These are phyloP conservation scores for Comarum palustre DNA, from an alignment of 306 rosid species.

Conservation along the genomic window DNA sequence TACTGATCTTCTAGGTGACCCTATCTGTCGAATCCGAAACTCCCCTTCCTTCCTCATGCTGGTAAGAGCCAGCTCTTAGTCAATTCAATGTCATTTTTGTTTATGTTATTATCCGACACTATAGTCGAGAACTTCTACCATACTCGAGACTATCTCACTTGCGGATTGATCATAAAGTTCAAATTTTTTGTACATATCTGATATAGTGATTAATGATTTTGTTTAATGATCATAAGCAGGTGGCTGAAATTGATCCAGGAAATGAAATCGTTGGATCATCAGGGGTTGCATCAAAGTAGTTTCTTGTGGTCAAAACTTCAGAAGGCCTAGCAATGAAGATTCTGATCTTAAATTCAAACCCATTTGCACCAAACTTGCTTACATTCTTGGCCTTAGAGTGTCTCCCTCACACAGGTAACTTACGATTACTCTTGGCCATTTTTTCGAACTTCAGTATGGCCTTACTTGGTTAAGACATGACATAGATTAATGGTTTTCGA, in stretches of 20 bases:
- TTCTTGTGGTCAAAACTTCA: slow-evolving; percentile 46
- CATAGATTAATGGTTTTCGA: background rate
- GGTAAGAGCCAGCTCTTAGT: slow-evolving; percentile 31
- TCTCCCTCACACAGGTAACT: slow-evolving; percentile 57
- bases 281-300: slow-evolving; percentile 85
- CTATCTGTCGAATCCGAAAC: slow-evolving; percentile 80
- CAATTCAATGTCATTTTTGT: background rate
- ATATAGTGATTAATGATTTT: background rate
- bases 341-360: slow-evolving; percentile 30
- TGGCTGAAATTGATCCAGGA: slow-evolving; percentile 47
- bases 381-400: slow-evolving; percentile 70
- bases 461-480: background rate
- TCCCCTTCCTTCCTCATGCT: slow-evolving; percentile 84
- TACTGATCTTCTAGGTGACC: slow-evolving; percentile 77
- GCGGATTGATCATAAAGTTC: background rate
- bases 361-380: slow-evolving; percentile 57
- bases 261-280: slow-evolving; percentile 54
- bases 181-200: background rate
- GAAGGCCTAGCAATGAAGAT: slow-evolving; percentile 24
- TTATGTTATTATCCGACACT: background rate
- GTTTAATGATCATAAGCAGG: slow-evolving; percentile 35
- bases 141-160: background rate
- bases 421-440: background rate
- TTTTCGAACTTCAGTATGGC: background rate
- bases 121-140: background rate